A percentile compares a stretch with the other conserved stretches of the same genome.
Evolutionary conservation across 306 rosid species (phyloP).

Genomic region (Cucurbita pepo): DNA sequence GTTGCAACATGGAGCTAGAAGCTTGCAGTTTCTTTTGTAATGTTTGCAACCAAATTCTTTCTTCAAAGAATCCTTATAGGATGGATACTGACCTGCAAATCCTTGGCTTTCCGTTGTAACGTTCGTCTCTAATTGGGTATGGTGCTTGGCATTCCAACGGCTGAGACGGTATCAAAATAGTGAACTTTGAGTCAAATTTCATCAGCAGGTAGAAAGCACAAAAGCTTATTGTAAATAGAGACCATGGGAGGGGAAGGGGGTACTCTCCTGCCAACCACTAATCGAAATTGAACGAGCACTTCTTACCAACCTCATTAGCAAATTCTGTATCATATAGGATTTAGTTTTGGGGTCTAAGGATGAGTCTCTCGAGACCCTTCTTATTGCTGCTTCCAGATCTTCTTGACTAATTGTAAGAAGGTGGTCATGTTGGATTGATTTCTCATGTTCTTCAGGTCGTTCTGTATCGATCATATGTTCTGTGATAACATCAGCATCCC

Average conservation of each 20-base stretch:
- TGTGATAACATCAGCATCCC: slow-evolving; percentile 12
- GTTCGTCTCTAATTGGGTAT: slow-evolving; percentile 26
- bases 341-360: slow-evolving; percentile 51
- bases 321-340: slow-evolving; percentile 60
- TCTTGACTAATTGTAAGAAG: slow-evolving; percentile 59
- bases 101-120: slow-evolving; percentile 31
- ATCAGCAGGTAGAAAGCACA: neutral
- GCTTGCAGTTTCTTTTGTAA: slow-evolving; percentile 87
- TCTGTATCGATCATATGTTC: slow-evolving; percentile 4
- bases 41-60: slow-evolving; percentile 66
- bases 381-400: slow-evolving; percentile 58
- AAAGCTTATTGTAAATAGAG: neutral
- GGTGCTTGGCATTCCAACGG: slow-evolving; percentile 65
- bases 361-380: slow-evolving; percentile 61
- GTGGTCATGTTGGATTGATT: slow-evolving; percentile 23
- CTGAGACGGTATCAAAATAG: slow-evolving; percentile 28
- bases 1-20: slow-evolving; percentile 75
- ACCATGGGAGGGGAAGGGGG: neutral
- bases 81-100: slow-evolving; percentile 55
- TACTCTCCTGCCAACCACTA: no score
- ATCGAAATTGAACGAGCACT: neutral
- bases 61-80: slow-evolving; percentile 50
- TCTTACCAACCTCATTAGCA: slow-evolving; percentile 58
- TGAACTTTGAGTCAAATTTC: neutral
- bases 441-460: slow-evolving; percentile 16